phyloP scores from a whole-genome alignment of 352 stramenopile species.

The Pythium dissotocum region DNA sequence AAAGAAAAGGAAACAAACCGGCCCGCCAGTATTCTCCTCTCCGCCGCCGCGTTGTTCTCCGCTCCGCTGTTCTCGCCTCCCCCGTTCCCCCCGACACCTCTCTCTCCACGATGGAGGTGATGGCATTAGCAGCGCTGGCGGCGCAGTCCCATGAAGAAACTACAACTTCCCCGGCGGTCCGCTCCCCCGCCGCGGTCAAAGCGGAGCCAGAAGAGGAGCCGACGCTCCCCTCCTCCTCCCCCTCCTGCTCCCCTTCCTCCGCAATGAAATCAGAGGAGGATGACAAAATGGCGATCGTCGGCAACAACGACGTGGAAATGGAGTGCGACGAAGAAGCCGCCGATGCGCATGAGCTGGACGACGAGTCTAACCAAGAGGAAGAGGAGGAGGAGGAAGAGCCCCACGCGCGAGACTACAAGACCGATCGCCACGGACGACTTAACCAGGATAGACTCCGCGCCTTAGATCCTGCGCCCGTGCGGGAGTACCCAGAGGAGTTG shows the following conservation, averaged over 20 bases:
- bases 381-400: constrained; percentile 1
- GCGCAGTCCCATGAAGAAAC: background rate
- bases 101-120: constrained; percentile 1
- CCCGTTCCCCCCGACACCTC: no score
- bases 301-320: constrained; percentile 20
- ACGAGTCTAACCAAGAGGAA: constrained; percentile 3
- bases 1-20: constrained; percentile 29
- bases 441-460: background rate
- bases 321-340: constrained; percentile 26
- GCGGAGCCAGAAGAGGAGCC: background rate
- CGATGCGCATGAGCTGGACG: background rate
- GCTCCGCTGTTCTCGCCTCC: background rate
- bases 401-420: background rate
- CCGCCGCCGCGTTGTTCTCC: background rate
- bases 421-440: background rate
- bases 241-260: constrained; percentile 4
- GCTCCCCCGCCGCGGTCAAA: background rate
- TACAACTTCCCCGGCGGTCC: background rate
- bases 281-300: background rate
- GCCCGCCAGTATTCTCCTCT: constrained; percentile 5
- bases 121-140: background rate
- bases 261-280: background rate
- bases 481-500: constrained; percentile 30
- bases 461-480: constrained; percentile 18
- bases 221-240: background rate